These are phyloP conservation scores for Boletus sp. DNA, from an alignment of 768 basidiomycete genomes.

Conservation along the genomic window DNA sequence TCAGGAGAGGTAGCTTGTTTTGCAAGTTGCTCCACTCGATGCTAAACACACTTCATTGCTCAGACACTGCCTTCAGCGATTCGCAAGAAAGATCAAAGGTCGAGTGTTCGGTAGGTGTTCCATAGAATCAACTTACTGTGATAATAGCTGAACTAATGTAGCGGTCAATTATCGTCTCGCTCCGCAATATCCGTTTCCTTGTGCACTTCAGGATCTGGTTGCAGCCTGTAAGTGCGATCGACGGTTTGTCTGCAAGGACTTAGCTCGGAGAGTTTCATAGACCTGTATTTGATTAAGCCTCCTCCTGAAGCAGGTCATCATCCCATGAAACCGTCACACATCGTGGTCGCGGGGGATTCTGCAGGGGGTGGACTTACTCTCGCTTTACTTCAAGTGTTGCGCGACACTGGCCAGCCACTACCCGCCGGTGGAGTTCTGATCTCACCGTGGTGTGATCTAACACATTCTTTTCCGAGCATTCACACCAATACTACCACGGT, in stretches of 20 bases:
- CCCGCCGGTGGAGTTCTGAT: conserved; percentile 89
- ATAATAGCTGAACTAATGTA: conserved; percentile 29
- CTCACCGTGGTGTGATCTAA: conserved; percentile 92
- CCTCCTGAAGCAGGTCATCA: conserved; percentile 74
- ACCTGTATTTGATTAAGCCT: conserved; percentile 86
- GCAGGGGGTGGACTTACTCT: conserved; percentile 88
- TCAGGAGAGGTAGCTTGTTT: conserved; percentile 54
- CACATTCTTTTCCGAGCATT: conserved; percentile 91
- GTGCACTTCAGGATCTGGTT: conserved; percentile 82
- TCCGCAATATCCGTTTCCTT: conserved; percentile 96
- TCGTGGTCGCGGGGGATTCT: conserved; percentile 88
- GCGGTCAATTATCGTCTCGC: conserved; percentile 84
- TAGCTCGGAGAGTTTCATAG: conserved; percentile 34
- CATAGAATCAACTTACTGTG: background rate
- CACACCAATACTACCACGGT: conserved; percentile 83
- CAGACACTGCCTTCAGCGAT: conserved; percentile 74
- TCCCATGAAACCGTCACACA: conserved; percentile 75
- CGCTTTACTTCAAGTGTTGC: conserved; percentile 81
- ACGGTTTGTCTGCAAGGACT: background rate
- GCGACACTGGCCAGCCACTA: conserved; percentile 75
- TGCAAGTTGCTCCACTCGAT: conserved; percentile 1
- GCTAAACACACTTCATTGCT: background rate
- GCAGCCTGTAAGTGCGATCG: conserved; percentile 65
- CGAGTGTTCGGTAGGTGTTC: conserved; percentile 67
- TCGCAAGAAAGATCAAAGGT: conserved; percentile 90